Conservation (phyloP, 1,139 yeast species). For the Debaryomyces robertsiae region DNA sequence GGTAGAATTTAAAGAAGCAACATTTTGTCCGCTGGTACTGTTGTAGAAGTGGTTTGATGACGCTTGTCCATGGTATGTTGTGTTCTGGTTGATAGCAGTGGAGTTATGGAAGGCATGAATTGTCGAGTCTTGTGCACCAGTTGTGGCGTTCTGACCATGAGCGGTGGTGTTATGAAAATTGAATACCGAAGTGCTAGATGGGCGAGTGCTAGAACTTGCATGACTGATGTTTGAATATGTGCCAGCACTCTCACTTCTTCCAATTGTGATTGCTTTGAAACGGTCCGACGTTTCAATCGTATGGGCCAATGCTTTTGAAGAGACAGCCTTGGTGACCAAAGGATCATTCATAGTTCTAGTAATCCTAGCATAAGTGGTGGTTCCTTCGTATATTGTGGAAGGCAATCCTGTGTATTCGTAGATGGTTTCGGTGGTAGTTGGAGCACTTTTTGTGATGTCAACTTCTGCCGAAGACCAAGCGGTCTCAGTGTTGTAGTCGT, state of each 20-base stretch:
- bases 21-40: neutral
- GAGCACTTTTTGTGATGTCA: constrained; percentile 20
- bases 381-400: constrained; percentile 21
- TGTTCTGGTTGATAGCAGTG: neutral
- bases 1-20: neutral
- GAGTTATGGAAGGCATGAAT: neutral
- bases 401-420: constrained; percentile 29
- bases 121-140: too few relatives aligned
- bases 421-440: constrained; percentile 31
- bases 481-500: constrained; percentile 21
- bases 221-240: neutral
- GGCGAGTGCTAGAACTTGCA: neutral
- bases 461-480: constrained; percentile 18
- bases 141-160: neutral
- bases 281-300: constrained; percentile 6
- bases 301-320: constrained; percentile 13
- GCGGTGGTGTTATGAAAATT: neutral
- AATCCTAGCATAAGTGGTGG: constrained; percentile 22
- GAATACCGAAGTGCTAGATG: neutral
- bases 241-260: neutral
- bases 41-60: neutral
- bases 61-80: neutral
- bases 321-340: constrained; percentile 26
- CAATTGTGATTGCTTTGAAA: constrained; percentile 4
- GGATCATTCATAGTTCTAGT: constrained; percentile 31